These are phyloP conservation scores for Trapa incisa DNA, from an alignment of 345 rosid species.

Conservation along the genomic window DNA sequence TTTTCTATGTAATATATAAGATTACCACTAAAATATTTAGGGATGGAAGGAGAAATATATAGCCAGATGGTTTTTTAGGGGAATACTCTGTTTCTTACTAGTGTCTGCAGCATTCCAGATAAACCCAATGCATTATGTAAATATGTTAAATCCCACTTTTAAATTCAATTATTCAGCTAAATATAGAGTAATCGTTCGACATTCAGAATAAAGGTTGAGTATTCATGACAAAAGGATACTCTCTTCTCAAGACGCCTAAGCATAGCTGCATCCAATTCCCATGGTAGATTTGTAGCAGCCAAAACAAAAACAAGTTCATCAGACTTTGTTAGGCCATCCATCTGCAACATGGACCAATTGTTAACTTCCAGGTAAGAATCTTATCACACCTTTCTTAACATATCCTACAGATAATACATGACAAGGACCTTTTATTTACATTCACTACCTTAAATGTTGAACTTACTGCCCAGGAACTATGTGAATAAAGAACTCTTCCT, in stretches of 20 bases:
- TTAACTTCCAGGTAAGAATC: conserved; percentile 6
- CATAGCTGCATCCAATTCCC: conserved; percentile 99
- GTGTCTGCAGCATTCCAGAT: no score
- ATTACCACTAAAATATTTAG: no score
- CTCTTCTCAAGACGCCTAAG: conserved; percentile 93
- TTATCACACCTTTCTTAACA: background rate
- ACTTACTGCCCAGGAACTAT: background rate
- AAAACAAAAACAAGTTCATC: conserved; percentile 88
- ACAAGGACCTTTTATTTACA: background rate
- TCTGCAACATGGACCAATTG: conserved; percentile 38
- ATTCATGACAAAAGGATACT: conserved; percentile 49
- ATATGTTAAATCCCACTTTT: no score
- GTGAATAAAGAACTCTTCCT: background rate
- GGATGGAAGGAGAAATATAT: no score
- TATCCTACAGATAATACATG: background rate
- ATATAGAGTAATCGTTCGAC: background rate
- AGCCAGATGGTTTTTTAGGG: no score
- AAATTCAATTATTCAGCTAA: background rate
- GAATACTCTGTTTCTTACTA: no score
- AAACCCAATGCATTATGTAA: no score
- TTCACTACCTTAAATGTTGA: background rate
- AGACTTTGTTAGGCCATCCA: conserved; percentile 84
- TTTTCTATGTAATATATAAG: no score
- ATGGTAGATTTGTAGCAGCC: conserved; percentile 97
- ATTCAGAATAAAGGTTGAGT: background rate